Evolutionary conservation across 192 early-diverging fungal genomes (phyloP).

Genomic region (Coemansia sp.): DNA sequence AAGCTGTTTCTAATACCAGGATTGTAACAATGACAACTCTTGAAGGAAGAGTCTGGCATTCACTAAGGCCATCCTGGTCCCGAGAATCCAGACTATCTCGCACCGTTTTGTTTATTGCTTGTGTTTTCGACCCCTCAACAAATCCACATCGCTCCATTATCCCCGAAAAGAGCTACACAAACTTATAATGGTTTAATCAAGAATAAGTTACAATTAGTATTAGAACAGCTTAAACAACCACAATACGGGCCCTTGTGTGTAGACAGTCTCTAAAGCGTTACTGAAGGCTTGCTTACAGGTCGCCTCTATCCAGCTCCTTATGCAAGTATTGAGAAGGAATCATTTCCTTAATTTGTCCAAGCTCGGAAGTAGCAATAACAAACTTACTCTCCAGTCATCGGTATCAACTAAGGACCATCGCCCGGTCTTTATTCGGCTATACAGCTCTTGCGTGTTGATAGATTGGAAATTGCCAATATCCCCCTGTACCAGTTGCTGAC

Average conservation of each 20-base stretch:
- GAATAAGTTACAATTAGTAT: not conserved
- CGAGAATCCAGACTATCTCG: not conserved
- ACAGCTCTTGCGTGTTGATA: constrained; percentile 18
- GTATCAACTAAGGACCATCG: constrained; percentile 24
- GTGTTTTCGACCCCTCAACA: not conserved
- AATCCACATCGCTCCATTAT: constrained; percentile 3
- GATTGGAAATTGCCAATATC: constrained; percentile 3
- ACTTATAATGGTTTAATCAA: not conserved
- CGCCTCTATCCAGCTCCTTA: too few species aligned
- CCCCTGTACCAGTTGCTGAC: constrained; percentile 20
- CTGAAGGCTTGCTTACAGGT: too few species aligned
- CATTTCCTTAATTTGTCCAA: not conserved
- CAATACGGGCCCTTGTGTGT: too few species aligned
- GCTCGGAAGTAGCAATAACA: not conserved
- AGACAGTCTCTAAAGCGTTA: not conserved
- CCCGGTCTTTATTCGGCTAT: constrained; percentile 9
- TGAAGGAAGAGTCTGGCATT: constrained; percentile 15
- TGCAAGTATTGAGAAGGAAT: too few species aligned
- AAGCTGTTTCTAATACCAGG: constrained; percentile 5
- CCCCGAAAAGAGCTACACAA: constrained; percentile 1
- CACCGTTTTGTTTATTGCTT: not conserved
- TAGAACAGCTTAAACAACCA: not conserved
- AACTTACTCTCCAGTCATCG: constrained; percentile 37
- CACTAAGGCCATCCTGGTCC: not conserved
- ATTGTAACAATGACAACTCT: constrained; percentile 11